Conservation (phyloP, 192 early-diverging fungal species). For the Jimgerdemannia lactiflua region DNA sequence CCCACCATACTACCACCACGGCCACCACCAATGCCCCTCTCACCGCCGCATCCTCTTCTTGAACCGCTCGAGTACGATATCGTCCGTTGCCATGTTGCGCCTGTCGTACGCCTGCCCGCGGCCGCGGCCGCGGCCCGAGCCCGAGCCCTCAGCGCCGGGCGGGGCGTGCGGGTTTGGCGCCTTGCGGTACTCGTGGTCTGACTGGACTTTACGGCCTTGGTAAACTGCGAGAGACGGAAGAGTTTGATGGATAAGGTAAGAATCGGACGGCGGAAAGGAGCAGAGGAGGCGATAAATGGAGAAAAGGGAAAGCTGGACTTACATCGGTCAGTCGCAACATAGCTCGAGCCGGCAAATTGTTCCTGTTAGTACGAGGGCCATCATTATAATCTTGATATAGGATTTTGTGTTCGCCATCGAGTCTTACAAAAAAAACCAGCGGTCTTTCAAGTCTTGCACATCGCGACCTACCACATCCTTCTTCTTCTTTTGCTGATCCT, state of each 20-base stretch:
- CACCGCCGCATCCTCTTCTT: slow-evolving; percentile 39
- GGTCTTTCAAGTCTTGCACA: neutral
- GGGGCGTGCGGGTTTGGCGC: neutral
- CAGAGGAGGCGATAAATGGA: no score
- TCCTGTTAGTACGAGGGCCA: slow-evolving; percentile 2
- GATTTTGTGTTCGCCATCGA: neutral
- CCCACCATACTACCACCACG: no score
- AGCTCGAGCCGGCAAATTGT: slow-evolving; percentile 9
- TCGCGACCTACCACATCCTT: slow-evolving; percentile 19
- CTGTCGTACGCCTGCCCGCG: slow-evolving; percentile 35
- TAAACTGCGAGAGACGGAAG: slow-evolving; percentile 10
- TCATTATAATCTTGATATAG: slow-evolving; percentile 10
- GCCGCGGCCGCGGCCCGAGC: slow-evolving; percentile 17
- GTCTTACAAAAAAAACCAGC: no score
- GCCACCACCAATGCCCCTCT: no score
- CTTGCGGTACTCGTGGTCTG: neutral
- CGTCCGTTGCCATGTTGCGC: slow-evolving; percentile 81
- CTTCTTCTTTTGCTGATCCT: slow-evolving; percentile 50
- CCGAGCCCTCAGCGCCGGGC: slow-evolving; percentile 31
- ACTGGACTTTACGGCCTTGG: slow-evolving; percentile 2
- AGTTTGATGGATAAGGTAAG: slow-evolving; percentile 5
- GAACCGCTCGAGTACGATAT: slow-evolving; percentile 49
- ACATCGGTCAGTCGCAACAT: slow-evolving; percentile 40
- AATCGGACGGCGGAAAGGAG: no score
- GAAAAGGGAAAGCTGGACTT: neutral